Percentiles rank a stretch among this genome's conserved stretches.
phyloP scores from a whole-genome alignment of 2,329 filamentous ascomycete genomes.

The Penicillium palitans region DNA sequence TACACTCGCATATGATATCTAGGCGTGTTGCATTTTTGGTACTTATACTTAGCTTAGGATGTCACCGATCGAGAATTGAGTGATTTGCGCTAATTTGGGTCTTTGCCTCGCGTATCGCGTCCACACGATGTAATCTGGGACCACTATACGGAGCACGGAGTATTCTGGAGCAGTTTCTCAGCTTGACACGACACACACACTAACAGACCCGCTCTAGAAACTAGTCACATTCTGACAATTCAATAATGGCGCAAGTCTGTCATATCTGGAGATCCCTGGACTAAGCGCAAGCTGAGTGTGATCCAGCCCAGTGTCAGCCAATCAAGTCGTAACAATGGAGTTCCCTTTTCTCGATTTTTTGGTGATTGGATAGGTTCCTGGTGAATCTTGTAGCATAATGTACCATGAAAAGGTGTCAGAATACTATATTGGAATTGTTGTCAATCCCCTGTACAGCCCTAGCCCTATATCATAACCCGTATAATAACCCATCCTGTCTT shows the following conservation, averaged over 20 bases:
- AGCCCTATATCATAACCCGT: not conserved
- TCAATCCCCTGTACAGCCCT: not conserved
- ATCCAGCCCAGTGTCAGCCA: conserved; percentile 4
- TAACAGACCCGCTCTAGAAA: conserved; percentile 7
- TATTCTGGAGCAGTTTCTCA: conserved; percentile 1
- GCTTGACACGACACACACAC: conserved; percentile 5
- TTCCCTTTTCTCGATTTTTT: not conserved
- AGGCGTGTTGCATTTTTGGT: conserved; percentile 11
- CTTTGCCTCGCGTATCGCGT: not conserved
- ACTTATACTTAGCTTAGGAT: too few relatives aligned
- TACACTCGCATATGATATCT: conserved; percentile 37
- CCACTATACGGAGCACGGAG: not conserved
- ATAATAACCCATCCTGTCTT: not conserved
- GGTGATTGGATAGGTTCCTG: not conserved
- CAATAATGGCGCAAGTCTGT: conserved; percentile 10
- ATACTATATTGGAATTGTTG: not conserved
- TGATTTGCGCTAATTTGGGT: not conserved
- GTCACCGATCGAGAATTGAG: not conserved
- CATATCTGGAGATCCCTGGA: conserved; percentile 16
- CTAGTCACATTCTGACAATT: conserved; percentile 12
- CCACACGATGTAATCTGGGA: not conserved
- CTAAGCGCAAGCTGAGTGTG: conserved; percentile 4
- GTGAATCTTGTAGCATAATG: not conserved
- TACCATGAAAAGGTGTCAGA: not conserved
- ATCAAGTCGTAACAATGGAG: conserved; percentile 8